Evolutionary conservation across 2,329 filamentous ascomycete species (phyloP).

Genomic region (Ambrosiella xylebori): DNA sequence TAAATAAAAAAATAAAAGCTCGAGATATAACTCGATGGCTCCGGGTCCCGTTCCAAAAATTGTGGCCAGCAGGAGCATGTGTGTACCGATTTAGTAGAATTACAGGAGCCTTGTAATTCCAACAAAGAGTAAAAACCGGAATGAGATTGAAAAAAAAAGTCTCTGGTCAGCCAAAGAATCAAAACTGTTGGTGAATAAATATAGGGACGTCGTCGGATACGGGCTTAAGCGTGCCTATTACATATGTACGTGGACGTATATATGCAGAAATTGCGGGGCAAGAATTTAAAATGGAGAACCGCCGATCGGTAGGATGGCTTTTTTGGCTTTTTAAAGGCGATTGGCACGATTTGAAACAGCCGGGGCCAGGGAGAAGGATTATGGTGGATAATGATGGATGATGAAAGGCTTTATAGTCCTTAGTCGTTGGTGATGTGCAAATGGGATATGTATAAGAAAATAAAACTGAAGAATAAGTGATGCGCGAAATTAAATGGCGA

Average conservation of each 20-base stretch:
- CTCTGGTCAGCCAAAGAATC: not conserved
- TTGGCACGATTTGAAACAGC: conserved; percentile 7
- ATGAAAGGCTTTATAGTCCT: not conserved
- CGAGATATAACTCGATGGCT: conserved; percentile 4
- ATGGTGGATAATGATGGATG: not conserved
- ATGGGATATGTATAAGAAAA: not conserved
- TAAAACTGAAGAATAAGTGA: no score
- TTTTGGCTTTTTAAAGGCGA: conserved; percentile 2
- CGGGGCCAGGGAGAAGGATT: not conserved
- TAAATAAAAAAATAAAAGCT: not conserved
- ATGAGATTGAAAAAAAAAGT: not conserved
- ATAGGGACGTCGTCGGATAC: not conserved
- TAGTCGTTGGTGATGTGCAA: not conserved
- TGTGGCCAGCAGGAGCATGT: not conserved
- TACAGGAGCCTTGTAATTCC: not conserved
- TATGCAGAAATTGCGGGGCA: no score
- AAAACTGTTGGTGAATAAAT: not conserved
- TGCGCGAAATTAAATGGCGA: no score
- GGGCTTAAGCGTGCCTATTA: not conserved
- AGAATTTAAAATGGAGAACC: not conserved
- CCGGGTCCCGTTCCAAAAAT: not conserved
- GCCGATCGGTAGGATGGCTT: conserved; percentile 3
- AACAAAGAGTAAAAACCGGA: not conserved
- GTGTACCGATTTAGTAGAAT: not conserved
- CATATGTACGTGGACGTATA: not conserved